Percentiles rank a stretch among this genome's conserved stretches.
Evolutionary conservation across 345 rosid genomes (phyloP).

Genomic region (Eucalyptus grandis): DNA sequence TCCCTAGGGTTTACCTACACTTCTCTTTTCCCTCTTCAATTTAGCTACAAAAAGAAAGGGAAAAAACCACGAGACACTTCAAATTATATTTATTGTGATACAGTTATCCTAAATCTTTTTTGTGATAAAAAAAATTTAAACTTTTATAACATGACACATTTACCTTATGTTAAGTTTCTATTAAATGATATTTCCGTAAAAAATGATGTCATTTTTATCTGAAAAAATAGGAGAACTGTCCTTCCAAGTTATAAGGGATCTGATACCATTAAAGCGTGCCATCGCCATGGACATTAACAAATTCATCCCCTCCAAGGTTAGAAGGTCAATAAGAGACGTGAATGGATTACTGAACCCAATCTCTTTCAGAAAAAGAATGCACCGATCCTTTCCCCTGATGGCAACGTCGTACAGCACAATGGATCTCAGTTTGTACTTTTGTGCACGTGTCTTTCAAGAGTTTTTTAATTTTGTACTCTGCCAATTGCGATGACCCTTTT

Average conservation of each 20-base stretch:
- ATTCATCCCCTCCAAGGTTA: background rate
- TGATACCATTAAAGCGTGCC: background rate
- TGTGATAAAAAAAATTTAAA: no score
- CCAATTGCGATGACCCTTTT: background rate
- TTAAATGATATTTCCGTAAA: no score
- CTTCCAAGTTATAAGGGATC: background rate
- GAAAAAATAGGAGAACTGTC: background rate
- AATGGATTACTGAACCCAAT: background rate
- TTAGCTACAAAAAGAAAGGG: background rate
- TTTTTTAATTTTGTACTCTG: background rate
- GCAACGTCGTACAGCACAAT: background rate
- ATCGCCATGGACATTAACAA: background rate
- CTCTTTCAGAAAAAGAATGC: background rate
- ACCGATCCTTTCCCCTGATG: background rate
- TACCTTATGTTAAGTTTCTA: rapidly evolving
- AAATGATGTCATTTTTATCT: no score
- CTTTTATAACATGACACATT: rapidly evolving
- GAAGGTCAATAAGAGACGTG: background rate
- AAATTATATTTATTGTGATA: no score
- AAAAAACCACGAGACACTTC: background rate
- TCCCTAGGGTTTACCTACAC: background rate
- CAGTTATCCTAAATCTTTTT: no score
- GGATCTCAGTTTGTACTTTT: background rate
- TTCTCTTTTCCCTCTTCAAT: background rate
- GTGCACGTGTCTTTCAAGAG: background rate